phyloP scores from a whole-genome alignment of 768 basidiomycete species.

The Russula earlei region DNA sequence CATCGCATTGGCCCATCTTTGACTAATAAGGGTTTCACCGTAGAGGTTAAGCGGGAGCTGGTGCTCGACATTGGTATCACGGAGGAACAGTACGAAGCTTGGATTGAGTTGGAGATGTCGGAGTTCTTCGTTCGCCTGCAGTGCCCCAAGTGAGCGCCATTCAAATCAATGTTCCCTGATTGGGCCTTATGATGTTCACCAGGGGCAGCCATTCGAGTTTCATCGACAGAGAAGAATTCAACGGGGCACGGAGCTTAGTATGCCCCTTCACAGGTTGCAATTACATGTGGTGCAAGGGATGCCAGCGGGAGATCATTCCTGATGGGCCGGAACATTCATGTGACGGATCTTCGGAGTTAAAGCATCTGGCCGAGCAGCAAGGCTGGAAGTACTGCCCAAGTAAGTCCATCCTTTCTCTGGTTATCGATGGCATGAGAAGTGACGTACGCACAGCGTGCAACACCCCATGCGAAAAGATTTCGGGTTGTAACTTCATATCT shows the following conservation, averaged over 20 bases:
- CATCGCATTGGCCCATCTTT: too few relatives aligned
- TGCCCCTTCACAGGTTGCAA: slow-evolving; percentile 26
- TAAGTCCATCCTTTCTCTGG: not conserved
- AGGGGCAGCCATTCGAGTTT: slow-evolving; percentile 19
- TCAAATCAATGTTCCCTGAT: not conserved
- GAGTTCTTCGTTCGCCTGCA: slow-evolving; percentile 35
- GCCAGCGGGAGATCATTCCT: slow-evolving; percentile 22
- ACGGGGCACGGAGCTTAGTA: slow-evolving; percentile 19
- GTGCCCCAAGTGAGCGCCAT: slow-evolving; percentile 33
- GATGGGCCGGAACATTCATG: slow-evolving; percentile 25
- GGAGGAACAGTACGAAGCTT: slow-evolving; percentile 32
- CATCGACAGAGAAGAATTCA: slow-evolving; percentile 24
- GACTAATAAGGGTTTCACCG: not conserved
- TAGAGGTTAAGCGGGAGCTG: slow-evolving; percentile 20
- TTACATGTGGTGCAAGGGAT: slow-evolving; percentile 28
- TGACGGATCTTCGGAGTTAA: slow-evolving; percentile 27
- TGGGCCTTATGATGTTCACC: not conserved
- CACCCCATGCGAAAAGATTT: slow-evolving; percentile 42
- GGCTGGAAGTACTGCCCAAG: slow-evolving; percentile 31
- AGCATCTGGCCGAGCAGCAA: slow-evolving; percentile 23
- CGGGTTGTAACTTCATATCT: slow-evolving; percentile 52
- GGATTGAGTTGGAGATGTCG: slow-evolving; percentile 39
- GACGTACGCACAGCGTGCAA: slow-evolving; percentile 30
- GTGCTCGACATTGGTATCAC: slow-evolving; percentile 38
- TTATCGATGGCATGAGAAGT: not conserved